These are phyloP conservation scores for Groenewaldozyma tartarivorans DNA, from an alignment of 805 yeast genomes.

Conservation along the genomic window DNA sequence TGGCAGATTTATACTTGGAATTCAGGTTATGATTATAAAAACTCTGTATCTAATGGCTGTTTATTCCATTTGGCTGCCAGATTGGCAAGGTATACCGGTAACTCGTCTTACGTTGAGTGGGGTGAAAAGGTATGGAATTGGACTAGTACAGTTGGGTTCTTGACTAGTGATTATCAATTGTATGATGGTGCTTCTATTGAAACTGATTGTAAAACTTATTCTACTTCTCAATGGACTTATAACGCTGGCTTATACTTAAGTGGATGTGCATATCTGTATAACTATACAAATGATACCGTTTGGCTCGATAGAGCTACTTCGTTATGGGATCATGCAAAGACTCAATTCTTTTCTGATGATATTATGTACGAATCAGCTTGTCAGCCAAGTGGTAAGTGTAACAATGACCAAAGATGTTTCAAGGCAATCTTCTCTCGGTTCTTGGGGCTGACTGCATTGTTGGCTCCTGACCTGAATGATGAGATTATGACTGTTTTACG, in stretches of 20 bases:
- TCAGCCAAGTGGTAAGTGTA: conserved; percentile 54
- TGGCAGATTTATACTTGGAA: conserved; percentile 98
- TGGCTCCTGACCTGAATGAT: conserved; percentile 45
- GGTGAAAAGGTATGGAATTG: conserved; percentile 73
- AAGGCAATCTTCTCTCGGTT: conserved; percentile 74
- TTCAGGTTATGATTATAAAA: conserved; percentile 87
- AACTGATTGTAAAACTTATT: conserved; percentile 52
- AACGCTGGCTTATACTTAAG: conserved; percentile 72
- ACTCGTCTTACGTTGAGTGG: conserved; percentile 64
- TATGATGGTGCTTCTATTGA: conserved; percentile 30
- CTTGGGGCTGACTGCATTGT: conserved; percentile 60
- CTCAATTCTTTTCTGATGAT: conserved; percentile 23
- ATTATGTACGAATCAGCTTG: conserved; percentile 81
- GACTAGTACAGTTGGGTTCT: conserved; percentile 47
- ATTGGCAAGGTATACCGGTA: conserved; percentile 71
- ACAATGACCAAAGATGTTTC: conserved; percentile 86
- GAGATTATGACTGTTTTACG: conserved; percentile 35
- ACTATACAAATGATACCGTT: conserved; percentile 50
- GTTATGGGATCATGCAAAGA: conserved; percentile 40
- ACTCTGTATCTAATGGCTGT: conserved; percentile 84
- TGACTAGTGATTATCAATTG: conserved; percentile 37
- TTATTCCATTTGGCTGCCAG: conserved; percentile 82
- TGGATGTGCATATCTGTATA: conserved; percentile 75
- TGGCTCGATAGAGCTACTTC: conserved; percentile 59
- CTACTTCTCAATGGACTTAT: conserved; percentile 71